These are phyloP conservation scores for Fulvia fulva DNA, from an alignment of 2,329 filamentous ascomycete species.

Conservation along the genomic window DNA sequence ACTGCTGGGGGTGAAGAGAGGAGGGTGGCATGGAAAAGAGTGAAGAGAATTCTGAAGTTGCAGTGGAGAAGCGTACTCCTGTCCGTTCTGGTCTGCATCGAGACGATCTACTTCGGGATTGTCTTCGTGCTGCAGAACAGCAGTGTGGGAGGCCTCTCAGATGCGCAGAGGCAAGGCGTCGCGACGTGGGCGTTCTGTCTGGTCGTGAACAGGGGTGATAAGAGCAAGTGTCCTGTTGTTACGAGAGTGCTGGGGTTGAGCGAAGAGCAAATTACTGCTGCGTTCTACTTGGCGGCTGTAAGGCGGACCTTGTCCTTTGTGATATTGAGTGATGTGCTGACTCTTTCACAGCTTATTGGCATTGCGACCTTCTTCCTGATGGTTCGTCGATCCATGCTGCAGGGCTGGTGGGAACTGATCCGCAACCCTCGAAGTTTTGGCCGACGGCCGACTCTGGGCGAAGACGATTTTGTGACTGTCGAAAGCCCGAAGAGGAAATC, in stretches of 20 bases:
- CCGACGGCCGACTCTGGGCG: constrained; percentile 7
- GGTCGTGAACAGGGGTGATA: constrained; percentile 52
- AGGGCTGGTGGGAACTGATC: constrained; percentile 68
- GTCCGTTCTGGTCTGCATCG: constrained; percentile 71
- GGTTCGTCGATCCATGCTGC: constrained; percentile 70
- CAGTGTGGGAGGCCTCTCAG: constrained; percentile 52
- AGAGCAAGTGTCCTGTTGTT: constrained; percentile 57
- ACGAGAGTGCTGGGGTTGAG: constrained; percentile 52
- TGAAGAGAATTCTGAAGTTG: constrained; percentile 69
- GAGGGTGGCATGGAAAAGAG: constrained; percentile 55
- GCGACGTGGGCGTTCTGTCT: constrained; percentile 65
- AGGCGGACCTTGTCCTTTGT: not conserved
- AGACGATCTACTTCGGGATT: constrained; percentile 78
- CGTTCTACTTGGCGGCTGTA: constrained; percentile 64
- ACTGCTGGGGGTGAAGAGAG: constrained; percentile 6
- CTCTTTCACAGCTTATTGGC: constrained; percentile 62
- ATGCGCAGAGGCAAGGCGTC: constrained; percentile 48
- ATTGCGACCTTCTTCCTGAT: constrained; percentile 74
- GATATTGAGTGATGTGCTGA: not conserved
- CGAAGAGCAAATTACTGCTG: constrained; percentile 65
- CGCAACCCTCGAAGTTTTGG: constrained; percentile 10
- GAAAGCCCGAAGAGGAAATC: constrained; percentile 15
- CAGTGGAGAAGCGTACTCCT: constrained; percentile 83
- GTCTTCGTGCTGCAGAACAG: constrained; percentile 71
- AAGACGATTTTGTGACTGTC: constrained; percentile 15